Evolutionary conservation across 805 yeast species (phyloP).

Genomic region (Blastobotrys attinorum): DNA sequence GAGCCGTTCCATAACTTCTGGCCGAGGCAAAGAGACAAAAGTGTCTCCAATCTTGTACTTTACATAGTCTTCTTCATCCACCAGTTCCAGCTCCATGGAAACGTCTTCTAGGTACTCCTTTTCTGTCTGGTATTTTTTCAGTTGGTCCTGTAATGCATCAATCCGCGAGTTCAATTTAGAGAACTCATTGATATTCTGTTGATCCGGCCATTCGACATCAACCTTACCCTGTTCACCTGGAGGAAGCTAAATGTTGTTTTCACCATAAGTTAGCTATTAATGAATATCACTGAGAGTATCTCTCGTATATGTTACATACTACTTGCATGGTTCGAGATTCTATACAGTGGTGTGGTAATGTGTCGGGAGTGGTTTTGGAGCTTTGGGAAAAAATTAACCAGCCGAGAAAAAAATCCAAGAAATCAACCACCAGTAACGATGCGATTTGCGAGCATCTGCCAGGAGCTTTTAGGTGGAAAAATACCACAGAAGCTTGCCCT

Average conservation of each 20-base stretch:
- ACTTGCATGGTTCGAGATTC: no score
- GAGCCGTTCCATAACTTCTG: constrained; percentile 57
- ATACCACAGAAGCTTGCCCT: constrained; percentile 34
- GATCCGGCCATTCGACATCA: constrained; percentile 78
- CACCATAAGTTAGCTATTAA: no score
- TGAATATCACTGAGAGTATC: no score
- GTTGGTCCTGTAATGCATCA: constrained; percentile 45
- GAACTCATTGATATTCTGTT: constrained; percentile 79
- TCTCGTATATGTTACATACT: background rate
- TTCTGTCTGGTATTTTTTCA: constrained; percentile 49
- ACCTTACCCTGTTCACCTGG: constrained; percentile 17
- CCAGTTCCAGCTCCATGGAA: constrained; percentile 72
- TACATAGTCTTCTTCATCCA: constrained; percentile 48
- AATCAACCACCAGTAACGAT: no score
- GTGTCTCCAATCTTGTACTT: constrained; percentile 69
- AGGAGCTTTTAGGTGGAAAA: no score
- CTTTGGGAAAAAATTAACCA: no score
- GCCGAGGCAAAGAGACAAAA: constrained; percentile 62
- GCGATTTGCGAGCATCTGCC: no score
- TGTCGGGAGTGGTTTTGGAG: no score
- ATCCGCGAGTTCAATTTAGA: constrained; percentile 71
- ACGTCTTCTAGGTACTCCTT: constrained; percentile 87
- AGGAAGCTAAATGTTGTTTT: constrained; percentile 14
- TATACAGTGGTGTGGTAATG: no score
- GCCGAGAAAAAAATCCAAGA: no score